Evolutionary conservation across 768 basidiomycete species (phyloP).

Genomic region (Mycena filopes): DNA sequence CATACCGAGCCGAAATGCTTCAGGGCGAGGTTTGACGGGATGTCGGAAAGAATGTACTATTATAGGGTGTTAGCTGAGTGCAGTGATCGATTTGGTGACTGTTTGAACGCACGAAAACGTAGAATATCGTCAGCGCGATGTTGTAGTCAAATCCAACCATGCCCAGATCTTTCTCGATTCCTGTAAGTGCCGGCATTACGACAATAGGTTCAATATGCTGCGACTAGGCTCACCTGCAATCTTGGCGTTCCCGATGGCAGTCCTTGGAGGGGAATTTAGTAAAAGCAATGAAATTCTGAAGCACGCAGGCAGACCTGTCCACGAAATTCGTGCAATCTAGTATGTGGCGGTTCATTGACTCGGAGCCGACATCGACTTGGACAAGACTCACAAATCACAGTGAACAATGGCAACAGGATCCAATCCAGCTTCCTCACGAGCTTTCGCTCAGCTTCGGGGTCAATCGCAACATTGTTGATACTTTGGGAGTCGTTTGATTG

Average conservation of each 20-base stretch:
- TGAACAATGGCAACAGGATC: slow-evolving; percentile 50
- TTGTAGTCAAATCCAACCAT: slow-evolving; percentile 55
- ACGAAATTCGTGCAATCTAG: slow-evolving; percentile 52
- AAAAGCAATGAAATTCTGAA: not conserved
- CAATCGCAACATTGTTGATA: slow-evolving; percentile 32
- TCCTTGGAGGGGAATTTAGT: slow-evolving; percentile 18
- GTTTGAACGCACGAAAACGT: slow-evolving; percentile 44
- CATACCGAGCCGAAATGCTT: slow-evolving; percentile 53
- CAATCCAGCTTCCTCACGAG: slow-evolving; percentile 50
- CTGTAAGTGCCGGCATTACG: slow-evolving; percentile 33
- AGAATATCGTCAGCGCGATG: slow-evolving; percentile 54
- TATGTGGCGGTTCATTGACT: slow-evolving; percentile 6
- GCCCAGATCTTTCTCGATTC: slow-evolving; percentile 52
- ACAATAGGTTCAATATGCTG: too few relatives aligned
- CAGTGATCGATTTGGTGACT: not conserved
- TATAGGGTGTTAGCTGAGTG: not conserved
- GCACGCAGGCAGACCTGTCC: slow-evolving; percentile 46
- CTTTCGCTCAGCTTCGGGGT: slow-evolving; percentile 46
- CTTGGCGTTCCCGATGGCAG: slow-evolving; percentile 46
- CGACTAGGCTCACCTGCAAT: slow-evolving; percentile 42
- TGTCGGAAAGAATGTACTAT: slow-evolving; percentile 51
- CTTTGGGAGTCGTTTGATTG: slow-evolving; percentile 11
- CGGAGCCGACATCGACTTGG: not conserved
- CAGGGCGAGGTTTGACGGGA: slow-evolving; percentile 55
- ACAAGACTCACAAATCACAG: slow-evolving; percentile 49